Conservation (phyloP, 2,329 filamentous ascomycete species). For the Monilinia polystroma region DNA sequence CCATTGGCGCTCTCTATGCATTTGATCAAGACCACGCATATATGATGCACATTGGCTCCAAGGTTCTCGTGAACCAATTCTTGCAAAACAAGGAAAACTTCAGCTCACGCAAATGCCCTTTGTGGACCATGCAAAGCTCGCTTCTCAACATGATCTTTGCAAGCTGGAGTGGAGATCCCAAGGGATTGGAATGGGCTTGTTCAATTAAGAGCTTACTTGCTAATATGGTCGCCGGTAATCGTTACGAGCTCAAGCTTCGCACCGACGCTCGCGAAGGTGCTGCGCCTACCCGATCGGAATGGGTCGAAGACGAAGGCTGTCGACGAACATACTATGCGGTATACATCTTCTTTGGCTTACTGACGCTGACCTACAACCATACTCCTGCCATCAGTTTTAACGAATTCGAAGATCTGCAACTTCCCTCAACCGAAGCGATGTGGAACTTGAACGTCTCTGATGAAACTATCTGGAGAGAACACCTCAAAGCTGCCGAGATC, state of each 20-base stretch:
- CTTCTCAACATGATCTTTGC: constrained; percentile 98
- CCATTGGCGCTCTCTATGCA: constrained; percentile 92
- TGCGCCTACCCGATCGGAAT: constrained; percentile 78
- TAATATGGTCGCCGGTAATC: constrained; percentile 97
- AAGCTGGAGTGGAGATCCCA: constrained; percentile 97
- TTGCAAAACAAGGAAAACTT: constrained; percentile 98
- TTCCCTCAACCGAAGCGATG: constrained; percentile 89
- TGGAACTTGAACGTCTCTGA: constrained; percentile 84
- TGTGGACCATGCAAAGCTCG: constrained; percentile 98
- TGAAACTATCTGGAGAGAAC: constrained; percentile 81
- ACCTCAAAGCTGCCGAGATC: constrained; percentile 65
- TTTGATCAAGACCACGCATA: constrained; percentile 98
- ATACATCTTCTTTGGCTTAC: constrained; percentile 96
- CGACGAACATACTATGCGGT: constrained; percentile 96
- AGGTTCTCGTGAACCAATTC: constrained; percentile 95
- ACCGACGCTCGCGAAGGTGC: constrained; percentile 80
- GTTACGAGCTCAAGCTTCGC: constrained; percentile 92
- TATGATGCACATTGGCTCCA: constrained; percentile 95
- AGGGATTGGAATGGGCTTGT: constrained; percentile 96
- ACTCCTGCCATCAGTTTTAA: constrained; percentile 98
- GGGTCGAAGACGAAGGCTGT: constrained; percentile 96
- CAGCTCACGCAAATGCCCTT: constrained; percentile 91
- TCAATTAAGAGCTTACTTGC: constrained; percentile 97
- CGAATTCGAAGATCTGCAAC: constrained; percentile 88
- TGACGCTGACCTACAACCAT: constrained; percentile 96